phyloP scores from a whole-genome alignment of 768 basidiomycete species.

The Inosperma sp. region DNA sequence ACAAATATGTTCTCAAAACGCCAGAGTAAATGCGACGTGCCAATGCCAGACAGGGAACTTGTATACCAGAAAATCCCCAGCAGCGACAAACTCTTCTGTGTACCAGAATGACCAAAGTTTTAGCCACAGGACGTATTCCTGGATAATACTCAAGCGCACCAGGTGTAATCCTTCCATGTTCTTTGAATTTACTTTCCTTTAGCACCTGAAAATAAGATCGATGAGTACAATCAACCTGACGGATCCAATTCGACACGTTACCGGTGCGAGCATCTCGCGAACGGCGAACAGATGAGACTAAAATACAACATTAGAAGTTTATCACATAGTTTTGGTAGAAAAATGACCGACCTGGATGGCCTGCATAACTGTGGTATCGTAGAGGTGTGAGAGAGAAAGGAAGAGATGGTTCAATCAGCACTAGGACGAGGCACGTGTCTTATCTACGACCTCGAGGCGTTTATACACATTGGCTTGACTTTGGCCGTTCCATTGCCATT shows the following conservation, averaged over 20 bases:
- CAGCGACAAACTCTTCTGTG: conserved; percentile 96
- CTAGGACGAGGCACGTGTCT: conserved; percentile 10
- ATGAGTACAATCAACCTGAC: conserved; percentile 18
- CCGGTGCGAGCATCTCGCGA: conserved; percentile 90
- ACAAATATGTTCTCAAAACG: background rate
- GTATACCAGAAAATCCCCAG: conserved; percentile 95
- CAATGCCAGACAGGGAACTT: conserved; percentile 99
- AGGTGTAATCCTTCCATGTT: conserved; percentile 93
- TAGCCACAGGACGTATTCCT: conserved; percentile 13
- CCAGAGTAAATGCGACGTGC: conserved; percentile 44
- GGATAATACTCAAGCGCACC: conserved; percentile 44
- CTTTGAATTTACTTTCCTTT: conserved; percentile 98
- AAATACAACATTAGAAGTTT: conserved; percentile 4
- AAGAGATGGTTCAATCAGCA: background rate
- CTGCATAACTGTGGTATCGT: conserved; percentile 30
- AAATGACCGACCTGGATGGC: conserved; percentile 35
- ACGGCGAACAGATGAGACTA: conserved; percentile 93
- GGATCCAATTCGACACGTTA: conserved; percentile 35
- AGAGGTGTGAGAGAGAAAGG: background rate
- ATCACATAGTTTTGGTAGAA: background rate
- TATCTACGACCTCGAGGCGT: conserved; percentile 13
- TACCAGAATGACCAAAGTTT: conserved; percentile 5
- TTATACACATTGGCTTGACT: no score
- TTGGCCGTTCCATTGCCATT: no score
- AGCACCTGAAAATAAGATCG: conserved; percentile 64